phyloP scores from a whole-genome alignment of 148 eudicot species.

The Fagopyrum homotropicum region DNA sequence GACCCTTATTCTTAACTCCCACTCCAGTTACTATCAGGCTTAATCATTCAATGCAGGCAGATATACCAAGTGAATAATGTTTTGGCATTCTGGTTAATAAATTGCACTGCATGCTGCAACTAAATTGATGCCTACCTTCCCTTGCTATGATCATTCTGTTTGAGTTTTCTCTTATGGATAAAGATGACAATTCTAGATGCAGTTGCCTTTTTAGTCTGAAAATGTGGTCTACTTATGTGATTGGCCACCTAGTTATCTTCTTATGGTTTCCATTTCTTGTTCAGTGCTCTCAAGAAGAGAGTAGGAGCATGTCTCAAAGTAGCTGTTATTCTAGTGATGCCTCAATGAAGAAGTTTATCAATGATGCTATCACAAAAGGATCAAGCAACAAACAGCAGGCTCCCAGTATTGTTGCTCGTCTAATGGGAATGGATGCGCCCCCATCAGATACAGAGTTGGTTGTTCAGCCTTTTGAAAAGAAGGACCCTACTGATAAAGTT shows the following conservation, averaged over 20 bases:
- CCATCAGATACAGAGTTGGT: conserved; percentile 40
- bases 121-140: neutral
- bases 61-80: neutral
- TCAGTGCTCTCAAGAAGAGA: conserved; percentile 31
- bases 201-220: neutral
- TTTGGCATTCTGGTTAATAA: neutral
- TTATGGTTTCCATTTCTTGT: neutral
- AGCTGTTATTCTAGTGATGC: conserved; percentile 42
- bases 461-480: conserved; percentile 24
- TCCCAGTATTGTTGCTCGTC: conserved; percentile 84
- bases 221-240: neutral
- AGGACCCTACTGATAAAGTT: conserved; percentile 18
- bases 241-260: neutral
- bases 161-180: neutral
- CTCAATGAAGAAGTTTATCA: conserved; percentile 72
- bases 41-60: neutral
- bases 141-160: neutral
- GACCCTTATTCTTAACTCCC: neutral
- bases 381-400: conserved; percentile 41
- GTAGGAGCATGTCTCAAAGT: conserved; percentile 37
- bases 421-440: conserved; percentile 88
- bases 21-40: neutral
- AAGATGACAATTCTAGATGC: neutral
- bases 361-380: conserved; percentile 49
- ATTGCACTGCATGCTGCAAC: neutral